Evolutionary conservation across 2,329 filamentous ascomycete genomes (phyloP).

Genomic region (Penicillium sp.): DNA sequence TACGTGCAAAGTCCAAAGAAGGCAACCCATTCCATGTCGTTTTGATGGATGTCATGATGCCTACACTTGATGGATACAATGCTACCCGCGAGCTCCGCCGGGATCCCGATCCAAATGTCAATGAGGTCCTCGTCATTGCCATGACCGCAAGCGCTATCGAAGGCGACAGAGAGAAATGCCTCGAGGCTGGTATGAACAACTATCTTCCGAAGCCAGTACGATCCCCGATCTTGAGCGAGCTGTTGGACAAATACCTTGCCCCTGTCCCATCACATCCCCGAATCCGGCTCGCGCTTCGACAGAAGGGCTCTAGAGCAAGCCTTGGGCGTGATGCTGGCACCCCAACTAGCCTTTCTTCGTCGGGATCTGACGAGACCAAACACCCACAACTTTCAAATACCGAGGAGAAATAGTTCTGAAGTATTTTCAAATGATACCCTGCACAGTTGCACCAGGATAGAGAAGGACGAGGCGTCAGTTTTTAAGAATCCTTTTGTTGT

Average conservation of each 20-base stretch:
- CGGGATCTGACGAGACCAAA: conserved; percentile 29
- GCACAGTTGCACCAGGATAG: conserved; percentile 18
- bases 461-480: conserved; percentile 21
- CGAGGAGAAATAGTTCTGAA: conserved; percentile 24
- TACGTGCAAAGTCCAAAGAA: conserved; percentile 72
- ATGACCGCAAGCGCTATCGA: conserved; percentile 97
- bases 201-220: conserved; percentile 96
- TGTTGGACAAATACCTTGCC: conserved; percentile 71
- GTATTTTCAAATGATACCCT: conserved; percentile 27
- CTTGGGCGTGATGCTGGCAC: conserved; percentile 30
- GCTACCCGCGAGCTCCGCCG: conserved; percentile 81
- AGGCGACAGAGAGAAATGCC: conserved; percentile 90
- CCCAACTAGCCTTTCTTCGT: conserved; percentile 32
- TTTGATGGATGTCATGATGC: conserved; percentile 97
- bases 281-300: conserved; percentile 36
- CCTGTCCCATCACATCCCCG: conserved; percentile 49
- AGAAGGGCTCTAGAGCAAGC: conserved; percentile 33
- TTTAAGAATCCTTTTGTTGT: conserved; percentile 3
- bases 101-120: conserved; percentile 75
- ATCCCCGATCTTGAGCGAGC: conserved; percentile 81
- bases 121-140: conserved; percentile 87
- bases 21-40: conserved; percentile 84
- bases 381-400: conserved; percentile 22
- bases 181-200: conserved; percentile 97
- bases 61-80: conserved; percentile 88